Percentiles rank a stretch among this genome's conserved stretches.
Evolutionary conservation across 495 filamentous ascomycete genomes (phyloP).

Genomic region (Lophium mytilinum): DNA sequence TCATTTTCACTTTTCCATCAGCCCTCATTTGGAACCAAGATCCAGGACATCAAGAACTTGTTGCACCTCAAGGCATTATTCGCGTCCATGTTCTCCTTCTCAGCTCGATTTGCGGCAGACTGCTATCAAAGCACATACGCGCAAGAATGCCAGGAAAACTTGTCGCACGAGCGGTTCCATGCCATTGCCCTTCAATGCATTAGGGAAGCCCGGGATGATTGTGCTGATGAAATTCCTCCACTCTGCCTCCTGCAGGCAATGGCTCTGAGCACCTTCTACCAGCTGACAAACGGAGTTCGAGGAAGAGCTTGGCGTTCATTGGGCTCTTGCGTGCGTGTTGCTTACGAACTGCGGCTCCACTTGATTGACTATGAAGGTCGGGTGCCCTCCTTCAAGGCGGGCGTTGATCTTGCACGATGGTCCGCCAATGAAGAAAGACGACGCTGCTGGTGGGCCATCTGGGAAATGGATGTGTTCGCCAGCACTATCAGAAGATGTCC

Average conservation of each 20-base stretch:
- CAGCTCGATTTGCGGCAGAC: constrained; percentile 15
- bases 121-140: background rate
- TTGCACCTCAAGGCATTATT: constrained; percentile 26
- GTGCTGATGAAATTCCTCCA: constrained; percentile 25
- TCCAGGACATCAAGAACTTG: constrained; percentile 16
- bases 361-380: constrained; percentile 18
- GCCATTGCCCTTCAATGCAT: constrained; percentile 12
- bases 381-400: background rate
- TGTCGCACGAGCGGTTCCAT: constrained; percentile 10
- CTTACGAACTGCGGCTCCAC: constrained; percentile 32
- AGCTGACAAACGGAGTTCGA: constrained; percentile 28
- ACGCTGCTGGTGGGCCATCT: constrained; percentile 30
- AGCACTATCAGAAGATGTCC: constrained; percentile 32
- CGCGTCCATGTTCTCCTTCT: constrained; percentile 28
- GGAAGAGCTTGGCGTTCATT: constrained; percentile 29
- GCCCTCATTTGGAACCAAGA: constrained; percentile 24
- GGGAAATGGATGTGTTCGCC: constrained; percentile 38
- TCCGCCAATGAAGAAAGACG: background rate
- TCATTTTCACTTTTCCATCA: constrained; percentile 27
- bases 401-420: constrained; percentile 18
- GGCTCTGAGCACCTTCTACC: constrained; percentile 21
- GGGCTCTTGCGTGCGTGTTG: constrained; percentile 28
- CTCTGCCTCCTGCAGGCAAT: constrained; percentile 30
- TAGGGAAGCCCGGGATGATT: constrained; percentile 24
- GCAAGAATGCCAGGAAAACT: constrained; percentile 2